Evolutionary conservation across 169 alveolate species (phyloP).

Genomic region (Cryptosporidium baileyi): DNA sequence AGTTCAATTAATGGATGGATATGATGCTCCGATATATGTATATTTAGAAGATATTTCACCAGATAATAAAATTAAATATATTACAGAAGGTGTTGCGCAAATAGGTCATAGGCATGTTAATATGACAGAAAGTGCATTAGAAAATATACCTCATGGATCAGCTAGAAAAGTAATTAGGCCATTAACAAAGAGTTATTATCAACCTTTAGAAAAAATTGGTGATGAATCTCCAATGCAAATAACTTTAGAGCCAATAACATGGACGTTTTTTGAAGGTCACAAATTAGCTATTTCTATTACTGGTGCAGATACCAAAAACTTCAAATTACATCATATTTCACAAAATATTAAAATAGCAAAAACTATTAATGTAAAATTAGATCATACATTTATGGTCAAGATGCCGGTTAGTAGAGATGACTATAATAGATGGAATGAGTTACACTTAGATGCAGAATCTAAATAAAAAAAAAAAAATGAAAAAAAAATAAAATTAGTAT

Average conservation of each 20-base stretch:
- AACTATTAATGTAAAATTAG: conserved; percentile 49
- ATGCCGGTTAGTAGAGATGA: conserved; percentile 47
- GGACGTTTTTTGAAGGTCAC: conserved; percentile 75
- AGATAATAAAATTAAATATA: conserved; percentile 41
- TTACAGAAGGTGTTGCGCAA: conserved; percentile 74
- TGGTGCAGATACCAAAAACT: conserved; percentile 75
- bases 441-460: no score
- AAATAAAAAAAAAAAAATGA: no score
- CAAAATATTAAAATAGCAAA: conserved; percentile 53
- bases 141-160: conserved; percentile 62
- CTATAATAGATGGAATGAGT: conserved; percentile 21
- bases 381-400: conserved; percentile 29
- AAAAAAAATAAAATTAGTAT: no score
- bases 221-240: conserved; percentile 62
- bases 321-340: conserved; percentile 62
- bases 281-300: conserved; percentile 70
- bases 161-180: conserved; percentile 62
- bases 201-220: conserved; percentile 54
- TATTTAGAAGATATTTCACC: conserved; percentile 74
- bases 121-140: conserved; percentile 58
- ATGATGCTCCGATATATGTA: conserved; percentile 73
- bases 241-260: conserved; percentile 73
- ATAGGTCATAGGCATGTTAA: conserved; percentile 69
- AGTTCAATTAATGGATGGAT: conserved; percentile 69
- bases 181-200: conserved; percentile 27